Evolutionary conservation across 1,284 basidiomycete genomes (phyloP), one percentile per base, ranked within the genome.

Genomic region (Ganoderma boninense): DNA sequence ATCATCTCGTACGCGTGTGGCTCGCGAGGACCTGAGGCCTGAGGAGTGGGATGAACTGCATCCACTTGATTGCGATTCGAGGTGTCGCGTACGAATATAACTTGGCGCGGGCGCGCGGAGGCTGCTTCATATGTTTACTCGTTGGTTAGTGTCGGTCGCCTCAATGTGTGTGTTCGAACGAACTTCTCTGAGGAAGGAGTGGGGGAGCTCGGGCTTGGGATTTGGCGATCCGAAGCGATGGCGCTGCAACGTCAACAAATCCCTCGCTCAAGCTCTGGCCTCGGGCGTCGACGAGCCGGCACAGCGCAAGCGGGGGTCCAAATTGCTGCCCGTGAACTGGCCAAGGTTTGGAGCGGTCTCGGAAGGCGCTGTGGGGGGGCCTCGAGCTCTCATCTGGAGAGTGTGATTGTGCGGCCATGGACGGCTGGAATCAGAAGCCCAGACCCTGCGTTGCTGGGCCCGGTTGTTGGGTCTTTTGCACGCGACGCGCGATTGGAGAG

Each of bases 261-360:
- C 23, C 59, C 62, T 67, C 57, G 67, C 67, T 42, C 54, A 56
- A 64, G 43, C 32, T 60, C 52, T 52, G 49, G 64, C 35, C 64
- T 32, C 32, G 32, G 4, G 32, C 32, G 54, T 65, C 68, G 68
- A 69, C 68, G 68, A 69, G 66, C 64, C 64, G 63, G 67, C 32
- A 56, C 67, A 59, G 59, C 13, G 16, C n/a, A 42, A 61, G 20
- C 40, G 60, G 40, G 20, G n/a, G 35, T 18, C 18, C 32, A 14
- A 29, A 57, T 11, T 40, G 38, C 32, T 32, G 38, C 38, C 38
- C 8, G 11, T 40, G 38, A 1, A 40, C 38, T 40, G 38, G n/a
- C 8, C 46, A 49, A 49, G n/a, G 46, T 35, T 35, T 23, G 57
- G 20, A 40, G 57, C 38, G n/a, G 20, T 20, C 14, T 59, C 32